Evolutionary conservation across 805 yeast species (phyloP).

Genomic region (Starmerella stellata): DNA sequence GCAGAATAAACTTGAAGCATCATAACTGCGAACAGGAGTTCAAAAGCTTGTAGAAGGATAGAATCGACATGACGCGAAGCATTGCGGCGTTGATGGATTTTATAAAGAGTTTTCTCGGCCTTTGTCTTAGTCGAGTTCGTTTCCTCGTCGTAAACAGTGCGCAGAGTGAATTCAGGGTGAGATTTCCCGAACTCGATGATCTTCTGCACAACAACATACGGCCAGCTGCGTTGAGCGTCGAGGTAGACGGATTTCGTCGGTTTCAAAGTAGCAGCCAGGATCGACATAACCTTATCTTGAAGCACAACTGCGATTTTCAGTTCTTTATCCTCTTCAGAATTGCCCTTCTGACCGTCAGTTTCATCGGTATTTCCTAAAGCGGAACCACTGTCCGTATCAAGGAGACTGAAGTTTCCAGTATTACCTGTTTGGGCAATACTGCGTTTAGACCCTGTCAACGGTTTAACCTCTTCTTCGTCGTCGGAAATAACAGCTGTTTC

Average conservation of each 20-base stretch:
- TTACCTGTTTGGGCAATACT: too few species aligned
- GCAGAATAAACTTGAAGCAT: constrained; percentile 62
- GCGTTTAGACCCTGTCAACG: too few species aligned
- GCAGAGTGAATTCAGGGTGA: constrained; percentile 16
- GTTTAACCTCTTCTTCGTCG: too few species aligned
- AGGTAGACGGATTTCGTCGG: not conserved
- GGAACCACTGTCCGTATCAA: too few species aligned
- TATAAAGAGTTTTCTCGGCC: constrained; percentile 32
- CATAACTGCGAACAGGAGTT: constrained; percentile 57
- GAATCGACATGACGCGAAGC: constrained; percentile 24
- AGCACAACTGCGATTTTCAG: constrained; percentile 16
- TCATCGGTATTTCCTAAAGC: not conserved
- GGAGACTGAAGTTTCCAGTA: too few species aligned
- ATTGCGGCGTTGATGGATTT: constrained; percentile 26
- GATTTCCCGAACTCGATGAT: constrained; percentile 12
- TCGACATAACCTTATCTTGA: constrained; percentile 39
- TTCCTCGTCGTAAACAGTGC: constrained; percentile 39
- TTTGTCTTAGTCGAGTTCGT: constrained; percentile 32
- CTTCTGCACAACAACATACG: constrained; percentile 24
- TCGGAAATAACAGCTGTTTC: not conserved
- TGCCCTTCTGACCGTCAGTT: not conserved
- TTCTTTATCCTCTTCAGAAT: constrained; percentile 6
- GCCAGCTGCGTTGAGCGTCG: constrained; percentile 38
- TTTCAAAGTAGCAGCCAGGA: constrained; percentile 38
- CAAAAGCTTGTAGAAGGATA: constrained; percentile 45